These are phyloP conservation scores for Ensete glaucum DNA, from an alignment of 176 grass and related monocot species.

Conservation along the genomic window DNA sequence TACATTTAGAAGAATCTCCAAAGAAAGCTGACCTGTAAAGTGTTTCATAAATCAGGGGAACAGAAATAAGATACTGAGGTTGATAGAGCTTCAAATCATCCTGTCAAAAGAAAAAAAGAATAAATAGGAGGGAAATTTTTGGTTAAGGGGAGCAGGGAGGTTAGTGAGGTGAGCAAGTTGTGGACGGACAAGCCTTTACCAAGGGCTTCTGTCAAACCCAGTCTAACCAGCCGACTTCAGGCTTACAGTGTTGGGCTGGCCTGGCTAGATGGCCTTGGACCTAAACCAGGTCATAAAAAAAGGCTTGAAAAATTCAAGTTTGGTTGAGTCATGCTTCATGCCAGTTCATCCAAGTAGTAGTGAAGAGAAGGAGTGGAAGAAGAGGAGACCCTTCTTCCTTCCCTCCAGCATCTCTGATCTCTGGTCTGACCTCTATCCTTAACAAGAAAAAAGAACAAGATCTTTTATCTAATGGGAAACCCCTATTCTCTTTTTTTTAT, in stretches of 20 bases:
- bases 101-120: constrained; percentile 46
- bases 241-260: neutral
- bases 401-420: neutral
- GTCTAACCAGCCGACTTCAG: neutral
- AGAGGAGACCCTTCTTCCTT: neutral
- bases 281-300: neutral
- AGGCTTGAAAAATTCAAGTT: neutral
- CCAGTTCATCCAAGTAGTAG: neutral
- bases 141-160: neutral
- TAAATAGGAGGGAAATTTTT: neutral
- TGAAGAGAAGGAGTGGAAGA: neutral
- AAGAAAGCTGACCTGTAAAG: constrained; percentile 61
- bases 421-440: neutral
- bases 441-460: neutral
- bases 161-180: neutral
- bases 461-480: neutral
- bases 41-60: constrained; percentile 91
- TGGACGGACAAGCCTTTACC: neutral
- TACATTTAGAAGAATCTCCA: neutral
- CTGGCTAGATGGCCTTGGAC: neutral
- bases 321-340: neutral
- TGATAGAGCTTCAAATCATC: constrained; percentile 85
- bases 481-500: neutral
- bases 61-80: constrained; percentile 78
- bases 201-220: neutral